Evolutionary conservation across 805 yeast genomes (phyloP), one percentile per base, ranked within the genome.

Genomic region (Lachancea lanzarotensis): DNA sequence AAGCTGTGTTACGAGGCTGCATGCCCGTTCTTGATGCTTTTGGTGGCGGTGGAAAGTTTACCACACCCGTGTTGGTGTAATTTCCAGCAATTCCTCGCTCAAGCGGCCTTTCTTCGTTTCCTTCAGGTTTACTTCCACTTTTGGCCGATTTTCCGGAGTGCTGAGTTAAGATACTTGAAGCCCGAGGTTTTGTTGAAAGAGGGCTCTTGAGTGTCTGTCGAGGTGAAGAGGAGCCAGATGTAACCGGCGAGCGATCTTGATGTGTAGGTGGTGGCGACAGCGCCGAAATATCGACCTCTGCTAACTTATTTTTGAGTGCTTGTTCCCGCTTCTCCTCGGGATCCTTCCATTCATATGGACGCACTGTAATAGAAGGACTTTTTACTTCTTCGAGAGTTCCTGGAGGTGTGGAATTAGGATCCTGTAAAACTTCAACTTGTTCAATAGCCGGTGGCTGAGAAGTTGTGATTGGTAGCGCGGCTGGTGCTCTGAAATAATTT

Each of bases 261-360:
- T 58, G 67, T 5, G 52, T 49, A 6, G 67, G 67, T 1, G 67
- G 67, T 9, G 65, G 60, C 7, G 63, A 58, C 17, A 62, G 35
- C 8, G 40, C 30, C 4, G 48, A 29, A 1, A 53, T 27, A 42
- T 56, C 65, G 1, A 51, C 40, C n/a, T 40, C 33, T 2, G 51
- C 45, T 3, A 55, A 43, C 2, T 42, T 45, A 0, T 51, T 35
- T 39, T 42, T 48, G 29, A 33, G 42, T 10, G 38, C 35, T 12
- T 44, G 8, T 44, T 36, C 30, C 46, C 20, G 47, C 42, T 33
- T 51, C 53, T 13, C 8, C 8, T 47, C 52, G 29, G 43, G 41
- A 10, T 46, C 49, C 10, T 40, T 51, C 40, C 38, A 38, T 33
- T 50, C 42, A 39, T 52, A 57, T 9, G 63, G 63, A 27, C 46